A percentile compares a stretch with the other conserved stretches of the same genome.
Evolutionary conservation across 176 grass and related monocot genomes (phyloP).

Genomic region (Avena insularis): DNA sequence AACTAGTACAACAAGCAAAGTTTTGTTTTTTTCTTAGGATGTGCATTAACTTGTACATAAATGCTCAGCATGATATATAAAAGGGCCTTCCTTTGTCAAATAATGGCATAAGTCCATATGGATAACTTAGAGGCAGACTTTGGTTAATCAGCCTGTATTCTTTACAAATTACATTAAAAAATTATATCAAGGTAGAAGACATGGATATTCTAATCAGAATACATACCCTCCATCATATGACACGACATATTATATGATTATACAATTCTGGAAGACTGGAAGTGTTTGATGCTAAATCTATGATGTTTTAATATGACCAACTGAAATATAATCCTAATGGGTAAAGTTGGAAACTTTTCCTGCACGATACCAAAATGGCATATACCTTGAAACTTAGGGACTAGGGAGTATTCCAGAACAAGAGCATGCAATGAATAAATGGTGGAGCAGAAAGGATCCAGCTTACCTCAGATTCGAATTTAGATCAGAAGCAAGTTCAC

Average conservation of each 20-base stretch:
- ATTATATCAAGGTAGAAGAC: slow-evolving; percentile 2
- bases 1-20: not conserved
- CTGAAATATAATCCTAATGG: slow-evolving; percentile 19
- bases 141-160: not conserved
- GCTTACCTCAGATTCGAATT: slow-evolving; percentile 90
- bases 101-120: not conserved
- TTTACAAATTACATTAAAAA: slow-evolving; percentile 20
- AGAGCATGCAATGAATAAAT: not conserved
- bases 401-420: not conserved
- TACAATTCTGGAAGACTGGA: not conserved
- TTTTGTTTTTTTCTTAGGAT: slow-evolving; percentile 1
- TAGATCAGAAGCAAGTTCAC: slow-evolving; percentile 90
- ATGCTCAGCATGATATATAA: slow-evolving; percentile 15
- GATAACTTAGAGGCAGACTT: not conserved
- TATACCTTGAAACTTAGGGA: not conserved
- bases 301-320: slow-evolving; percentile 19
- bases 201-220: not conserved
- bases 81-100: not conserved
- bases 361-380: not conserved
- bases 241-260: not conserved
- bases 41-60: slow-evolving; percentile 1
- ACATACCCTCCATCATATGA: not conserved
- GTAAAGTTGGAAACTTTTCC: not conserved
- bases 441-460: slow-evolving; percentile 21
- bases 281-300: not conserved